Evolutionary conservation across 805 yeast species (phyloP), one percentile per base, ranked within the genome.

Genomic region (Starmera pachycereana): DNA sequence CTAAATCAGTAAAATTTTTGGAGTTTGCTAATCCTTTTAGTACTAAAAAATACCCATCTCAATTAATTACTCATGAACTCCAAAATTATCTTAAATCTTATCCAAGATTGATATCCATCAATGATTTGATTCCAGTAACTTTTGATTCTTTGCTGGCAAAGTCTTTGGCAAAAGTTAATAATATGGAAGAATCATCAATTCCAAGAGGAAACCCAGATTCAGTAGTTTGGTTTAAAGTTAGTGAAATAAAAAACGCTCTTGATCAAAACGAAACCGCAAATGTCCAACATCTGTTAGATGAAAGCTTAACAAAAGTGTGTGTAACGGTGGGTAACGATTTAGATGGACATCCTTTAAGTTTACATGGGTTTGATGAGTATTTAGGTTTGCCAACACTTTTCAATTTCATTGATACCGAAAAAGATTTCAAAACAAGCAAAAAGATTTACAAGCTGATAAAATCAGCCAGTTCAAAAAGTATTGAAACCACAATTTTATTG

Each of bases 161-260:
- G 45, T 68, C 85, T 2, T 52, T 81, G n/a, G 47, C 53, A n/a
- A 43, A 32, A 3, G 36, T 47, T 42, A 11, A 47, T 47, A 44
- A 57, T 2, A 45, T 40, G 5, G 53, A 53, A 12, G 64, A 65
- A 1, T 57, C 57, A 3, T 61, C 68, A 4, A 60, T 74, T 2
- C 87, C 88, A 0, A 58, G 63, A 3, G 86, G 85, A 0, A 68
- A 67, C 18, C 77, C 84, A 1, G 86, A 88, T 54, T 65, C 75
- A 0, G 71, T 89, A 14, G 95, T 88, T 0, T 90, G 96, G 96
- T 90, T 88, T 59, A 74, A 74, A 48, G 72, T 90, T 2, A 66
- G 74, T 2, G 80, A 72, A 4, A 52, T 62, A 6, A 70, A 69
- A 4, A 65, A 58, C 3, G 53, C 60, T 3, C 58, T 51, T 4